phyloP scores from a whole-genome alignment of 2,329 filamentous ascomycete species.

The Penicillium decumbens region DNA sequence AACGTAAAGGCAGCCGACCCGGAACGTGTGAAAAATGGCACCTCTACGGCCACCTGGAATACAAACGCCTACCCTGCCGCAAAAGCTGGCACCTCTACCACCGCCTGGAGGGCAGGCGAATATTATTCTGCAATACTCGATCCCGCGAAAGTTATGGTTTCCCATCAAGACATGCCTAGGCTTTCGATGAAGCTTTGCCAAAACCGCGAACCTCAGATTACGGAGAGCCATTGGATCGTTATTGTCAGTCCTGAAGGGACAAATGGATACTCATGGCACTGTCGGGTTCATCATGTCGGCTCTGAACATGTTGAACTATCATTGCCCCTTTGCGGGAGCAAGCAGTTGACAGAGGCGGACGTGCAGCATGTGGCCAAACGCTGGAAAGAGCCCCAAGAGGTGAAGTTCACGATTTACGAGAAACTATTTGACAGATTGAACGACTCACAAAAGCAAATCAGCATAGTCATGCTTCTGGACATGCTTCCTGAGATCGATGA shows the following conservation, averaged over 20 bases:
- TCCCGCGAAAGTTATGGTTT: not conserved
- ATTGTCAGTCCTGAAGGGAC: conserved; percentile 25
- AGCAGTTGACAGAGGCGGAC: not conserved
- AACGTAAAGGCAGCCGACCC: not conserved
- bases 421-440: conserved; percentile 40
- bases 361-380: not conserved
- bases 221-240: conserved; percentile 52
- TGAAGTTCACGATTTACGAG: conserved; percentile 32
- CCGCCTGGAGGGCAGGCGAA: not conserved
- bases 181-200: conserved; percentile 43
- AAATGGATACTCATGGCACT: conserved; percentile 36
- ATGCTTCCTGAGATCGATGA: conserved; percentile 37
- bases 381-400: not conserved
- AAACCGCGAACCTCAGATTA: conserved; percentile 29
- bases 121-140: not conserved
- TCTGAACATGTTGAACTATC: conserved; percentile 44
- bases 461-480: conserved; percentile 35
- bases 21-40: not conserved
- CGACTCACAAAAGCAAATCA: conserved; percentile 23
- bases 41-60: not conserved
- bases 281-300: conserved; percentile 46
- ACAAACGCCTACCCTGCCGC: not conserved
- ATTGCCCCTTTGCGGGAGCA: conserved; percentile 17
- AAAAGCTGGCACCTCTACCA: not conserved
- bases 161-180: not conserved